Conservation (phyloP, 1,139 yeast species). For the Pichia sp. region DNA sequence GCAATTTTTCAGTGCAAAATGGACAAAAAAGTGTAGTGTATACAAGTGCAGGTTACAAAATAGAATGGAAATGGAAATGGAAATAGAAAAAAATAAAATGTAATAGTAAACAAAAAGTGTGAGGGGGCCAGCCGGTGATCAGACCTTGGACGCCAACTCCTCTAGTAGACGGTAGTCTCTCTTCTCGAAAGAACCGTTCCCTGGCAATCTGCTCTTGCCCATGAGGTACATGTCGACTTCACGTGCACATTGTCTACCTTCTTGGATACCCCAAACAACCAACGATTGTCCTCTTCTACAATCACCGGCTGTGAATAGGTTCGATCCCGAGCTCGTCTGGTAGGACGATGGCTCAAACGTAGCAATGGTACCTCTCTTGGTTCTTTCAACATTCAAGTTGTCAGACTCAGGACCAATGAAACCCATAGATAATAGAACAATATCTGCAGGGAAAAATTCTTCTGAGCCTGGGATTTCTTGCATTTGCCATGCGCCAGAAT, state of each 20-base stretch:
- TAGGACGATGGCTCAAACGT: slow-evolving; percentile 68
- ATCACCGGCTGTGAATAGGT: slow-evolving; percentile 94
- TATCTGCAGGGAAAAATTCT: slow-evolving; percentile 90
- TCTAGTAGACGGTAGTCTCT: slow-evolving; percentile 72
- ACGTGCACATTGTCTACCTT: slow-evolving; percentile 97
- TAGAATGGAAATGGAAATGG: too few species aligned
- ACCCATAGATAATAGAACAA: slow-evolving; percentile 94
- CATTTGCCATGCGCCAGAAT: slow-evolving; percentile 98
- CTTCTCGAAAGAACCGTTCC: slow-evolving; percentile 87
- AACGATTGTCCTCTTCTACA: slow-evolving; percentile 98
- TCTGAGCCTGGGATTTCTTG: slow-evolving; percentile 94
- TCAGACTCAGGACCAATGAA: slow-evolving; percentile 94
- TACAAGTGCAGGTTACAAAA: too few species aligned
- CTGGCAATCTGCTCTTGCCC: slow-evolving; percentile 82
- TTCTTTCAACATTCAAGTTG: slow-evolving; percentile 65
- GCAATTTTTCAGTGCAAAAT: too few species aligned
- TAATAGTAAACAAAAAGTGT: background rate
- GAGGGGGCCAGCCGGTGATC: slow-evolving; percentile 9
- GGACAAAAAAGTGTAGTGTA: too few species aligned
- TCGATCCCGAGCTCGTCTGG: slow-evolving; percentile 57
- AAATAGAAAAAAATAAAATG: background rate
- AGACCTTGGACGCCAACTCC: slow-evolving; percentile 63
- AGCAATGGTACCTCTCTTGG: slow-evolving; percentile 81
- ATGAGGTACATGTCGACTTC: slow-evolving; percentile 78
- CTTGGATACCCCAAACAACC: slow-evolving; percentile 99